Evolutionary conservation across 2,329 filamentous ascomycete species (phyloP).

Genomic region (Penicillium sp.): DNA sequence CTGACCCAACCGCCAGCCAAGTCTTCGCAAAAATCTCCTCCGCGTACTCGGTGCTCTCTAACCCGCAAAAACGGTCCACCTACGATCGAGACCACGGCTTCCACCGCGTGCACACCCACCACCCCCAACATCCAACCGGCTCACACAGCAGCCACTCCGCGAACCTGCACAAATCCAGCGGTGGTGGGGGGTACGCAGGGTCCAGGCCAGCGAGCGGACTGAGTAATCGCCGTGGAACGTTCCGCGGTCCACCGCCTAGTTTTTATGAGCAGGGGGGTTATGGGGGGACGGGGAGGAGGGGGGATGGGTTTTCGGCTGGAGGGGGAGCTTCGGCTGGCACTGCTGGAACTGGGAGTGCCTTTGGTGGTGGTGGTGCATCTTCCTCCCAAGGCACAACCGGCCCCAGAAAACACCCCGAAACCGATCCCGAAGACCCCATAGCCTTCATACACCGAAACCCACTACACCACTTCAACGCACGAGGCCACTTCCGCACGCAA

Average conservation of each 20-base stretch:
- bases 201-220: conserved; percentile 80
- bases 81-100: conserved; percentile 72
- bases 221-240: conserved; percentile 74
- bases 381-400: too few relatives aligned
- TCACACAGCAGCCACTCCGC: conserved; percentile 60
- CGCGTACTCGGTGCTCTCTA: conserved; percentile 78
- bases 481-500: conserved; percentile 76
- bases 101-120: conserved; percentile 38
- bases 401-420: too few relatives aligned
- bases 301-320: conserved; percentile 53
- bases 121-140: conserved; percentile 46
- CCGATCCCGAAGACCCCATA: conserved; percentile 42
- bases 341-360: too few relatives aligned
- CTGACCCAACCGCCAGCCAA: conserved; percentile 72
- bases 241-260: conserved; percentile 83
- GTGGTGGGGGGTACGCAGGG: conserved; percentile 50
- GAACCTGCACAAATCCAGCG: conserved; percentile 41
- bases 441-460: conserved; percentile 54
- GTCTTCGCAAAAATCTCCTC: conserved; percentile 85
- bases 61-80: conserved; percentile 72
- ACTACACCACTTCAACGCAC: conserved; percentile 79
- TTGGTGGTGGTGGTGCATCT: too few relatives aligned
- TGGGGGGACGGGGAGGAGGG: conserved; percentile 66
- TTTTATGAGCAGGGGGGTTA: conserved; percentile 87
- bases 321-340: too few relatives aligned